Base-by-base conservation (phyloP, 805 yeast genomes). In the Zygosaccharomyces kombuchaensis region DNA sequence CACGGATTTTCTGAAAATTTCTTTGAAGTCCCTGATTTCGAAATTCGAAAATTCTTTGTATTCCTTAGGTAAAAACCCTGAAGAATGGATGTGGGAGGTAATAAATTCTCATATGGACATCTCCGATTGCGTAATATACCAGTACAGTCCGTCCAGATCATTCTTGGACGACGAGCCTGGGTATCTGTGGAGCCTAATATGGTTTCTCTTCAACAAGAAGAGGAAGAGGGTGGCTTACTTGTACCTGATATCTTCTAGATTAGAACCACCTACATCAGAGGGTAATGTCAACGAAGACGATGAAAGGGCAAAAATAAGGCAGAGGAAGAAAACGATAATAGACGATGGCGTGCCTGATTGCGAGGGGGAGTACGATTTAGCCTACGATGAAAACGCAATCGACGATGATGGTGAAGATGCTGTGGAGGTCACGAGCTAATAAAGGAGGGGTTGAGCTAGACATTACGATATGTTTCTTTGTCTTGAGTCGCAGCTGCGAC, bases 141-240 rank as follows among this genome's bases (percentile, higher is more conserved):
- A 80, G 56, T 80, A 81, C 54, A 78, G 76, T 47, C 73, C 72
- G 17, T 56, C 59, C 2, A 57, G 56, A 45, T 60, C 66, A 4
- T 63, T 69, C 48, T 54, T 66, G 36, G 71, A 68, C 43, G 69
- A 62, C 50, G 70, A 66, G 44, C 70, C 67, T 9, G 71, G 70
- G 3, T 62, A 65, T 44, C 57, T 71, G n/a, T 71, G 75, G 75
- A 66, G 68, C 34, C 56, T 82, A 61, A 87, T 87, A 76, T 91
- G 95, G 84, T 93, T 93, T 64, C 80, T 91, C 36, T 89, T 85
- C 68, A 93, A 89, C 69, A 91, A 88, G 67, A 84, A 87, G 59
- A 79, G 85, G 68, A 91, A 91, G 68, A 78, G 98, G 52, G 98
- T 93, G 2, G 88, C 95, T 1, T 91, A 84, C 63, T 63, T 93